These are phyloP conservation scores for Agaricus subrufescens DNA, from an alignment of 768 basidiomycete genomes.

Conservation along the genomic window DNA sequence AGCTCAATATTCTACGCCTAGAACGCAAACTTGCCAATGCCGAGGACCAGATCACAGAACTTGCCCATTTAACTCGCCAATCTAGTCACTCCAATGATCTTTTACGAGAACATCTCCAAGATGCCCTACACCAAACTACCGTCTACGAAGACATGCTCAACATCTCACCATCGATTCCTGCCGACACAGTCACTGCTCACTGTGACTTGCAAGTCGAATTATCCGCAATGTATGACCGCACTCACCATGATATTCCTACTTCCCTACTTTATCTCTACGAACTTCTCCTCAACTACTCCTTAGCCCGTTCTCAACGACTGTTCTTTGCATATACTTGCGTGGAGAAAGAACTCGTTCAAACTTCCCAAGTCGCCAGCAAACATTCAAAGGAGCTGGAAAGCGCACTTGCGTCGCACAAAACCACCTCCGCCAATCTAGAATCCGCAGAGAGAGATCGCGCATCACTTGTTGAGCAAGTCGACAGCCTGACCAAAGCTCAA, in stretches of 20 bases:
- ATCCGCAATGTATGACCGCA: conserved; percentile 15
- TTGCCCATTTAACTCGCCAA: conserved; percentile 59
- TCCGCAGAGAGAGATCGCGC: conserved; percentile 33
- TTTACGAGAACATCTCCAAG: conserved; percentile 30
- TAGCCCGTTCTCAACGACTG: conserved; percentile 29
- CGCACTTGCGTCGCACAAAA: conserved; percentile 35
- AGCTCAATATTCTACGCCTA: conserved; percentile 29
- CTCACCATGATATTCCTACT: conserved; percentile 2
- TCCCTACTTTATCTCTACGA: conserved; percentile 12
- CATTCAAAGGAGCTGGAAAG: conserved; percentile 34
- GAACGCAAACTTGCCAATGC: conserved; percentile 68
- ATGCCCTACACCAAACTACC: conserved; percentile 28
- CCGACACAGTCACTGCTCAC: background rate
- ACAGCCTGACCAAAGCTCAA: conserved; percentile 1
- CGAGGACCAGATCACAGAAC: conserved; percentile 60
- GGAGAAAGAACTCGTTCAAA: conserved; percentile 23
- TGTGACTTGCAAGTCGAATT: conserved; percentile 17
- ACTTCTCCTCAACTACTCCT: conserved; percentile 32
- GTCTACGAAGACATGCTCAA: conserved; percentile 15
- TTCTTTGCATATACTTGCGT: conserved; percentile 23
- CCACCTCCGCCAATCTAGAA: conserved; percentile 37
- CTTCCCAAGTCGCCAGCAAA: conserved; percentile 24
- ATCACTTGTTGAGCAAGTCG: conserved; percentile 23
- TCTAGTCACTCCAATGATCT: conserved; percentile 46
- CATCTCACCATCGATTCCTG: background rate